phyloP scores from a whole-genome alignment of 306 rosid genomes.

The Quercus bicolor region DNA sequence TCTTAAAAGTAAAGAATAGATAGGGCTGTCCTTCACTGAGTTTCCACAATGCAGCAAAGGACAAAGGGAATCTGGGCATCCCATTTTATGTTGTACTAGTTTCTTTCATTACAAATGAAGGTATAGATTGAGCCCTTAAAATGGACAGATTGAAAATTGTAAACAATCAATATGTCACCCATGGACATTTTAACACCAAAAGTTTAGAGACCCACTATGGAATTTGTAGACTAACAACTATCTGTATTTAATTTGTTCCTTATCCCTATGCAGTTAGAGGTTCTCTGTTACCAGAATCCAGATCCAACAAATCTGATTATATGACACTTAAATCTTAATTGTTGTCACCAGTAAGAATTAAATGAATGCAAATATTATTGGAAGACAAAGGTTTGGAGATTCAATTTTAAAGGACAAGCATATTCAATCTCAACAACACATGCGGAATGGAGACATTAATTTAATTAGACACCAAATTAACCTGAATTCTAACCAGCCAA shows the following conservation, averaged over 20 bases:
- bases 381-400: too few species aligned
- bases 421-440: not conserved
- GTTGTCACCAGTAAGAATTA: not conserved
- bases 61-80: not conserved
- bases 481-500: not conserved
- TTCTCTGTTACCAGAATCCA: not conserved
- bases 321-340: not conserved
- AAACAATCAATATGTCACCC: not conserved
- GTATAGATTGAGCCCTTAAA: not conserved
- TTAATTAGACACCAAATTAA: not conserved
- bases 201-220: not conserved
- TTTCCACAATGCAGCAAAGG: constrained; percentile 3
- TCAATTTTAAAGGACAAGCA: not conserved
- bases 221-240: not conserved
- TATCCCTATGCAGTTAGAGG: not conserved
- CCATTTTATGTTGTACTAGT: not conserved
- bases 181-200: not conserved
- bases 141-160: not conserved
- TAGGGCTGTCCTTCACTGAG: not conserved
- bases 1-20: not conserved
- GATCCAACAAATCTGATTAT: not conserved
- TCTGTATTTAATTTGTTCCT: not conserved
- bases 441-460: not conserved
- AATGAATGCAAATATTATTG: not conserved
- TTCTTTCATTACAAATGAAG: not conserved